Percentiles rank a stretch among this genome's conserved stretches.
Conservation (phyloP, 805 yeast species). For the Candida ascalaphidarum region DNA sequence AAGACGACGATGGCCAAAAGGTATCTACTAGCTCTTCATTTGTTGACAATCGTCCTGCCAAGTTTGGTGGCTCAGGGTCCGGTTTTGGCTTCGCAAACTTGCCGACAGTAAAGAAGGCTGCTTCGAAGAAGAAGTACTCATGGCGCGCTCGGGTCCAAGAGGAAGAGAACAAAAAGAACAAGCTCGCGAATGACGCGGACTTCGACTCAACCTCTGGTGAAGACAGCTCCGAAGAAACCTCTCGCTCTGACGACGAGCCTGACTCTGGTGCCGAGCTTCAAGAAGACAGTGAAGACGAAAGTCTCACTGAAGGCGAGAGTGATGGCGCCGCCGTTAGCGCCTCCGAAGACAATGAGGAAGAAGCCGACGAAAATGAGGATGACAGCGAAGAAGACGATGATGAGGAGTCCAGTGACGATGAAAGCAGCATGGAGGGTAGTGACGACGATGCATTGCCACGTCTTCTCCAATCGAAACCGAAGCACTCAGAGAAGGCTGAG, state of each 20-base stretch:
- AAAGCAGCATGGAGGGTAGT: conserved; percentile 18
- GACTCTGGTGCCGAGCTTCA: conserved; percentile 10
- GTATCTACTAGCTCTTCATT: conserved; percentile 34
- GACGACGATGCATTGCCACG: conserved; percentile 22
- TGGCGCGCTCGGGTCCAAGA: conserved; percentile 48
- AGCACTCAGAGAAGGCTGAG: conserved; percentile 36
- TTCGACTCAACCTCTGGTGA: conserved; percentile 36
- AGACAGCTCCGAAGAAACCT: conserved; percentile 10
- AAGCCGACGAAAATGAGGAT: conserved; percentile 18
- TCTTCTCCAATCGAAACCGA: conserved; percentile 30
- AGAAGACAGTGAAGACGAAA: conserved; percentile 7
- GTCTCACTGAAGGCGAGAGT: conserved; percentile 8
- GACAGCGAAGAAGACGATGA: conserved; percentile 19
- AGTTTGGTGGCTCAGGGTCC: conserved; percentile 50
- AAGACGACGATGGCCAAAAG: conserved; percentile 4
- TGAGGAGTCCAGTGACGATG: conserved; percentile 23
- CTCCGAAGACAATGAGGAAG: conserved; percentile 4
- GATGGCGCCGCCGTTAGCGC: conserved; percentile 9
- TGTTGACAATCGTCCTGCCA: conserved; percentile 63
- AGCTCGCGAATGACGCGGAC: conserved; percentile 55
- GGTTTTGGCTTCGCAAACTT: conserved; percentile 65
- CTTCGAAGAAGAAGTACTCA: conserved; percentile 48
- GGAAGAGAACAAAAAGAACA: conserved; percentile 27
- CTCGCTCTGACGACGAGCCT: conserved; percentile 11
- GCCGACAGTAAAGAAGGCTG: conserved; percentile 26